phyloP scores from a whole-genome alignment of 2,329 filamentous ascomycete genomes.

The Lizonia empirigonia region DNA sequence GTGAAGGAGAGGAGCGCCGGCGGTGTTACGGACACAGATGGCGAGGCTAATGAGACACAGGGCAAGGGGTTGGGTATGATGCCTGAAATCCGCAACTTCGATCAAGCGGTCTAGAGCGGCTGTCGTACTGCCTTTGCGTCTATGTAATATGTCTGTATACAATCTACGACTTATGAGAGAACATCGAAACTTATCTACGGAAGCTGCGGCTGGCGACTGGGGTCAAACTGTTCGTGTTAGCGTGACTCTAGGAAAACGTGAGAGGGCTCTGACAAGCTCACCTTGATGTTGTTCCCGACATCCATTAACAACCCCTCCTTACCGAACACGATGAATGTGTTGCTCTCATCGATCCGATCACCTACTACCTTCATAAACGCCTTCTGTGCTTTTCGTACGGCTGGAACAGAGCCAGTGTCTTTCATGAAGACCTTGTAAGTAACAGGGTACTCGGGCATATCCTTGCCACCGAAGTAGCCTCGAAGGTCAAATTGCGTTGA shows the following conservation, averaged over 20 bases:
- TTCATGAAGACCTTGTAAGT: slow-evolving; percentile 1
- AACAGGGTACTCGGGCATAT: slow-evolving; percentile 5
- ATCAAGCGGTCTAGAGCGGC: slow-evolving; percentile 28
- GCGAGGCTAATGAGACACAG: slow-evolving; percentile 40
- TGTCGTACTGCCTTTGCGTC: neutral
- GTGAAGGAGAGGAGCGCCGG: slow-evolving; percentile 73
- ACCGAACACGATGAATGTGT: slow-evolving; percentile 1
- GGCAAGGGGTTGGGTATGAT: slow-evolving; percentile 55
- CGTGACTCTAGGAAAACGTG: neutral
- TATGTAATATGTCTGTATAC: slow-evolving; percentile 7
- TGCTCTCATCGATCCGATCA: neutral
- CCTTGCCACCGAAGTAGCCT: slow-evolving; percentile 4
- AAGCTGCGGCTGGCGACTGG: neutral
- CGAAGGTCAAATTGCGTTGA: slow-evolving; percentile 2
- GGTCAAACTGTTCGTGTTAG: neutral
- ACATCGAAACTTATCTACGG: neutral
- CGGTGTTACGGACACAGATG: slow-evolving; percentile 53
- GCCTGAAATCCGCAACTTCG: slow-evolving; percentile 57
- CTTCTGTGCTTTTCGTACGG: slow-evolving; percentile 1
- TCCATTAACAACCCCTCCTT: slow-evolving; percentile 1
- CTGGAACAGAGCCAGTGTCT: neutral
- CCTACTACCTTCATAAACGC: neutral
- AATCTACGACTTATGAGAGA: neutral
- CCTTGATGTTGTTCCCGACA: neutral
- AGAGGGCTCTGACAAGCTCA: neutral